phyloP scores from a whole-genome alignment of 805 yeast species.

The Candida nemodendra region DNA sequence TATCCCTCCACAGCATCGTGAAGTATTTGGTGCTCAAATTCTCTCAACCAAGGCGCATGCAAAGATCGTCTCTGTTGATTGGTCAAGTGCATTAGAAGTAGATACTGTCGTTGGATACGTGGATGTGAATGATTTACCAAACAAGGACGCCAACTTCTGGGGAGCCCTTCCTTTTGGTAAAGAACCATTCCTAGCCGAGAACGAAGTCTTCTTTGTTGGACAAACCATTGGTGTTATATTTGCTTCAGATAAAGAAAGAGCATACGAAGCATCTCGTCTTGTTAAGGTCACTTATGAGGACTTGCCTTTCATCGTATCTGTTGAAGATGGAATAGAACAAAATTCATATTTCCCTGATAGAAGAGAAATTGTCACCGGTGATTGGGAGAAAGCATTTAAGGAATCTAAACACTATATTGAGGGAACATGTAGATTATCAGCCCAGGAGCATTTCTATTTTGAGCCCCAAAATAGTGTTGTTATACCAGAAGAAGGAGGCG shows the following conservation, averaged over 20 bases:
- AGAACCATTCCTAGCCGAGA: constrained; percentile 45
- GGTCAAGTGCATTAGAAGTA: constrained; percentile 35
- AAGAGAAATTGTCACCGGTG: constrained; percentile 39
- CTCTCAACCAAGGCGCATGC: constrained; percentile 44
- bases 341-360: constrained; percentile 38
- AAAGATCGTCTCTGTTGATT: constrained; percentile 40
- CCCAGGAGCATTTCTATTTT: constrained; percentile 49
- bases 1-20: constrained; percentile 40
- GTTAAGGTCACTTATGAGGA: constrained; percentile 45
- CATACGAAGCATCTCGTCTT: constrained; percentile 40
- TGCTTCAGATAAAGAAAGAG: constrained; percentile 39
- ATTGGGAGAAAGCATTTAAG: constrained; percentile 38
- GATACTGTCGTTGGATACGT: constrained; percentile 42
- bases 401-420: constrained; percentile 34
- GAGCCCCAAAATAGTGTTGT: constrained; percentile 46
- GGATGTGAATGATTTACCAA: constrained; percentile 40
- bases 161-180: constrained; percentile 42
- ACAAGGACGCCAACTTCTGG: constrained; percentile 39
- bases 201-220: constrained; percentile 39
- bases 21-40: constrained; percentile 44
- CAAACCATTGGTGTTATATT: constrained; percentile 44
- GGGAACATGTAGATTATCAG: constrained; percentile 41
- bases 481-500: constrained; percentile 47
- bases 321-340: constrained; percentile 44
- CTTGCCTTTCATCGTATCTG: constrained; percentile 37